Evolutionary conservation across 2,329 filamentous ascomycete species (phyloP), one percentile per base, ranked within the genome.

Genomic region (Fusarium buharicum): DNA sequence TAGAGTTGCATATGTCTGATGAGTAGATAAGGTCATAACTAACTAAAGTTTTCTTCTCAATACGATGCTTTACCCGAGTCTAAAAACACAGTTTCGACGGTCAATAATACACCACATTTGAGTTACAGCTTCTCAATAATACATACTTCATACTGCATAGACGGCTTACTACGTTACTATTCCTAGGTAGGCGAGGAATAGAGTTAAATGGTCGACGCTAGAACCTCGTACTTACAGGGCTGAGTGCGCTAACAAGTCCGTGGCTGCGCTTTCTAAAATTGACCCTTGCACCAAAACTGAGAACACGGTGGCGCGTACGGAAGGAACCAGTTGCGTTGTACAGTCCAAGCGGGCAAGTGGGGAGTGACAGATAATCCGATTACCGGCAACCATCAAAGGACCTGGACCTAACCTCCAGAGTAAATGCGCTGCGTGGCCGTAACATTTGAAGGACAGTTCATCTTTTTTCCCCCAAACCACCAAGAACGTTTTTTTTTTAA

Each of bases 271-370:
- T 57, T 53, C 45, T 56, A 55, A 58, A 55, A 62, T 55, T 66
- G 62, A 48, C 37, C 43, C 38, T 33, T 50, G 51, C 28, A 41
- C 45, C 59, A 65, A 69, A 43, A 60, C 50, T 65, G 70, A 69
- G 73, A 75, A 75, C 73, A 75, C 73, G 46, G 73, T 75, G 73
- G 73, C 73, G 73, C 67, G 61, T 70, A 64, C 59, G 53, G 64
- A 50, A 64, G 38, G 59, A 41, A 48, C 22, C 22, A 64, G 50
- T 46, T 43, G 28, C 11, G 28, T 30, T 31, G 47, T 4, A 24
- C 22, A 40, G 46, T 47, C 46, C 27, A 65, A 48, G 59, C 44
- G 65, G 60, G 60, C 60, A 67, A 50, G 62, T 56, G 66, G 66
- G 68, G 66, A 68, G 52, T 55, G 63, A 69, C 70, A 72, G 73